phyloP scores from a whole-genome alignment of 768 basidiomycete genomes.

The Epithele typhae region DNA sequence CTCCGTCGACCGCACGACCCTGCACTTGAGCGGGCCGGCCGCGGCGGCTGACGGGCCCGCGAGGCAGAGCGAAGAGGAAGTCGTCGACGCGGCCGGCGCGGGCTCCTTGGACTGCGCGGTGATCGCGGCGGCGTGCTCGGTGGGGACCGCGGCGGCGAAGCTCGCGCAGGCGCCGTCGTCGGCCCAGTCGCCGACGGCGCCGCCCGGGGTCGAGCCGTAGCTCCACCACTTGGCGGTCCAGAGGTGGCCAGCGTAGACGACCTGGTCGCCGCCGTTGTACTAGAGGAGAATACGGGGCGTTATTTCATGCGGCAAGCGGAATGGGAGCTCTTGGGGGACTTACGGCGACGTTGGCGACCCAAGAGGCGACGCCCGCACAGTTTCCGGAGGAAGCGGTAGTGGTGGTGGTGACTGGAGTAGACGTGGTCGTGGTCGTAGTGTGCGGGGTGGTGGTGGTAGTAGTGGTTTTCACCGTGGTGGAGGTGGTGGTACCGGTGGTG shows the following conservation, averaged over 20 bases:
- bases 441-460: conserved; percentile 8
- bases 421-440: conserved; percentile 10
- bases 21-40: too few relatives aligned
- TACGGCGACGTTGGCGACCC: conserved; percentile 25
- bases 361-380: conserved; percentile 23
- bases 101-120: background rate
- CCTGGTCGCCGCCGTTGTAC: conserved; percentile 24
- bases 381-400: conserved; percentile 13
- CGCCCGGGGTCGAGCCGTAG: conserved; percentile 24
- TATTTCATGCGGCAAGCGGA: background rate
- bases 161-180: conserved; percentile 22
- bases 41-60: too few relatives aligned
- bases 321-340: conserved; percentile 10
- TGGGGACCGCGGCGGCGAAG: conserved; percentile 9
- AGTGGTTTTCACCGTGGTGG: conserved; percentile 1
- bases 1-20: too few relatives aligned
- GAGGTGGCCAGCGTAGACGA: conserved; percentile 23
- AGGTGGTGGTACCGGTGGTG: background rate
- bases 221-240: conserved; percentile 28
- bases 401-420: conserved; percentile 4
- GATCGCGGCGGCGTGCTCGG: conserved; percentile 3
- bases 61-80: too few relatives aligned
- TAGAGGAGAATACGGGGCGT: background rate
- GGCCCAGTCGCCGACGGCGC: conserved; percentile 23
- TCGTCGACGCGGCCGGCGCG: conserved; percentile 1